Base-by-base conservation (phyloP, 2,329 filamentous ascomycete genomes). In the Byssothecium circinans region DNA sequence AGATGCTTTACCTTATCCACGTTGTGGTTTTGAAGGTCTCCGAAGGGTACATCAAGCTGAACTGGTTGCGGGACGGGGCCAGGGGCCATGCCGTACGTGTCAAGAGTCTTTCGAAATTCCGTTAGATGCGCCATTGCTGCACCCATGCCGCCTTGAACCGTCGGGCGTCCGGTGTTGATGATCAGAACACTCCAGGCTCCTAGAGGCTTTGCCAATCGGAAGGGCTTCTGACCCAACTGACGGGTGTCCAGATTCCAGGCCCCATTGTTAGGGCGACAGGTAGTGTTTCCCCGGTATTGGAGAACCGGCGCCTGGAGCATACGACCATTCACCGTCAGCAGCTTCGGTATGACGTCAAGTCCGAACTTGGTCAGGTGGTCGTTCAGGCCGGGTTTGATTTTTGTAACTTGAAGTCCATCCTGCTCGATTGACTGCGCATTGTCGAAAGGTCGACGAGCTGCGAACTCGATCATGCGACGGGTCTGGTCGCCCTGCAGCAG, bases 251-350 rank as follows among this genome's bases (percentile, higher is more conserved):
- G 81, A 58, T 91, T 90, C 89, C 88, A 94, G 1, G 78, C 77
- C 0, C 86, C 88, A n/a, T 73, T 70, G 1, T 45, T 52, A 0
- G 80, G 71, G 1, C 41, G 62, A 5, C 78, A 48, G 41, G 56
- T 47, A 6, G 54, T 64, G 14, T 44, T 53, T 14, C 34, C 52
- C 17, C 64, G 51, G 61, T 95, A 96, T 2, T 72, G 65, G 22
- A 95, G 71, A 0, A 54, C 60, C 0, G 90, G 90, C 0, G 81
- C 62, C 0, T 60, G 34, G 0, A 95, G 77, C 33, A 92, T 80
- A 5, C 91, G 84, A 1, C 83, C 91, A 1, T 77, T 76, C 0
- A 96, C 87, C 0, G 87, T 87, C 27, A 95, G 75, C 27, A 96
- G 77, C 1, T 75, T 69, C 11, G 80, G 78, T 6, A 74, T 76